Base-by-base conservation (phyloP, 2,329 filamentous ascomycete genomes). In the Penicillium sp. region DNA sequence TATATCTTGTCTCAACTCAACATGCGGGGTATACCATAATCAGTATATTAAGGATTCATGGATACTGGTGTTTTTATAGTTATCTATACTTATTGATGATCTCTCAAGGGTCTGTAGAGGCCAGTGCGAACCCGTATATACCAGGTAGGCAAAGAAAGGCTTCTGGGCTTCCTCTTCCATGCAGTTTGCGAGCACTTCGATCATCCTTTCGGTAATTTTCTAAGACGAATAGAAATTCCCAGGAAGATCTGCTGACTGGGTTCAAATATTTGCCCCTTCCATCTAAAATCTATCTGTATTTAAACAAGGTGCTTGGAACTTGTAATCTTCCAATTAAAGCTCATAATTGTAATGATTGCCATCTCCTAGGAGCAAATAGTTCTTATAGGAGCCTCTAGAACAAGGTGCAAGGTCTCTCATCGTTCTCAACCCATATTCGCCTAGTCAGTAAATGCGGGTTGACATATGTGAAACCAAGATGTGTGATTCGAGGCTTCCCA, bases 141-240 rank as follows among this genome's bases (percentile, higher is more conserved):
- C 4, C 12, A 35, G 10, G 57, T 79, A 80, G 1, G 70, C 75
- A 60, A 81, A 81, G 70, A 81, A 80, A 0, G 78, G 78, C 31
- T 76, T 68, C 49, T 74, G 67, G 39, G 75, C 73, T 10, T 73
- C 63, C 48, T 68, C 12, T 33, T 33, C 71, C 7, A 71, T 66
- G 9, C 71, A 67, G 8, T 70, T 70, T 44, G 63, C 54, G 7
- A 75, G 58, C 42, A 66, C 72, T 2, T 62, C 35, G n/a, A 70
- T 62, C 49, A 73, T 45, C 47, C 31, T 33, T 33, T 13, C 65
- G 3, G 70, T 47, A 41, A 33, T 41, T 47, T n/a, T 44, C 23
- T 9, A 19, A 27, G 45, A 50, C 12, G 53, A 44, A 50, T 55
- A 50, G 17, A 50, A 44, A 38, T 39, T 29, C 49, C 33, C 38